These are phyloP conservation scores for Phascolomyces articulosus DNA, from an alignment of 371 early-diverging fungal genomes.

Conservation along the genomic window DNA sequence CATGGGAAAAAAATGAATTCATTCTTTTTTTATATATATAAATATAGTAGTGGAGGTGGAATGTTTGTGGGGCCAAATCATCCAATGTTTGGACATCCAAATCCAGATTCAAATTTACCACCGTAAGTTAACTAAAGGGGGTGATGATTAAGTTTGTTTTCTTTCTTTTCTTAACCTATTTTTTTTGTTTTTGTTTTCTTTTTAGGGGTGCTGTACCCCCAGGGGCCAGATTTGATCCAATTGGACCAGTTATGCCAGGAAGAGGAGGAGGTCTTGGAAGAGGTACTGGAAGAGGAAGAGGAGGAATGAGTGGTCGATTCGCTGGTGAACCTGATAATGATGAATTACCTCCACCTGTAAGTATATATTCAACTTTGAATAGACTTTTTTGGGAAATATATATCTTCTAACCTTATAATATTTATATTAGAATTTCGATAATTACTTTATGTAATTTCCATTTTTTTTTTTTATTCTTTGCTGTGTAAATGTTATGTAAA, in stretches of 20 bases:
- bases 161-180: conserved; percentile 14
- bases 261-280: conserved; percentile 37
- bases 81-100: conserved; percentile 79
- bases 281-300: conserved; percentile 34
- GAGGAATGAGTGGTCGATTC: conserved; percentile 37
- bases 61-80: conserved; percentile 92
- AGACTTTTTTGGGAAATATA: background rate
- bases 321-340: conserved; percentile 83
- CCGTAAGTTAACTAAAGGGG: conserved; percentile 46
- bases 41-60: conserved; percentile 62
- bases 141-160: conserved; percentile 37
- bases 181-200: conserved; percentile 11
- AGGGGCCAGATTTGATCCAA: conserved; percentile 95
- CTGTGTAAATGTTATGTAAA: too few relatives aligned
- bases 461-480: too few relatives aligned
- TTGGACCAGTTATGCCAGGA: conserved; percentile 76
- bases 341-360: conserved; percentile 76
- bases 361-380: conserved; percentile 13
- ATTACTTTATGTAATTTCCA: conserved; percentile 2
- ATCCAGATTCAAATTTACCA: conserved; percentile 35
- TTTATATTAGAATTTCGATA: background rate
- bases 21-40: background rate
- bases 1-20: background rate
- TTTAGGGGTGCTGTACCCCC: conserved; percentile 83
- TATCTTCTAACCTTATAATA: background rate